Percentiles rank a stretch among this genome's conserved stretches.
Evolutionary conservation across 2,329 filamentous ascomycete species (phyloP).

Genomic region (Pseudogymnoascus verrucosus): DNA sequence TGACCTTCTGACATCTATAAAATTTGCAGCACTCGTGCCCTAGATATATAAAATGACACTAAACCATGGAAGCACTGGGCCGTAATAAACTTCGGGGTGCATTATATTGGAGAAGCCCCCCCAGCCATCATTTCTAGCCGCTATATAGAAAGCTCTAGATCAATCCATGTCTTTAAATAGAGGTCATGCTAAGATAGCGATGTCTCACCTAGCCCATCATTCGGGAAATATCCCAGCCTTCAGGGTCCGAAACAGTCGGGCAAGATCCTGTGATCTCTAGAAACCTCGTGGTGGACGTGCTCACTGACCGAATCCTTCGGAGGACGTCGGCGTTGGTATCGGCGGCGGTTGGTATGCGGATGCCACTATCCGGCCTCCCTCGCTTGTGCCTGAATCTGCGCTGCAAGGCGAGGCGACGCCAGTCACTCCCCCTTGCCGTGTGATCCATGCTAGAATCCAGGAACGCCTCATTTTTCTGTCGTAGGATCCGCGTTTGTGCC

Average conservation of each 20-base stretch:
- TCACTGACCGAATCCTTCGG: not conserved
- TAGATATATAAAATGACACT: not conserved
- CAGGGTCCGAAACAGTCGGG: not conserved
- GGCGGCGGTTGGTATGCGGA: not conserved
- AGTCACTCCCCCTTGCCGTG: not conserved
- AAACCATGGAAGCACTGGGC: not conserved
- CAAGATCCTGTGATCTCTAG: not conserved
- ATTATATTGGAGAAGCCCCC: too few species aligned
- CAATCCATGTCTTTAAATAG: not conserved
- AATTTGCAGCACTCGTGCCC: not conserved
- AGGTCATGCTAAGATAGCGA: constrained; percentile 2
- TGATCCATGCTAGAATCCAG: not conserved
- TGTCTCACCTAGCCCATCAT: not conserved
- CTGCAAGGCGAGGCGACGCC: not conserved
- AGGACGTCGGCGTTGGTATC: not conserved
- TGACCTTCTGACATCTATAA: not conserved
- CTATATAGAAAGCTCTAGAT: not conserved
- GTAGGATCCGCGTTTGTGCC: not conserved
- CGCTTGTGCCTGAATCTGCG: not conserved
- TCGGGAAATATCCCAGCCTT: not conserved
- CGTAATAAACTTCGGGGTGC: not conserved
- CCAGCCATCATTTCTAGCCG: not conserved
- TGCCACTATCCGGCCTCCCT: not conserved
- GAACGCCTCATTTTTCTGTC: not conserved
- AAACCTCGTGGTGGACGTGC: not conserved